Base-by-base conservation (phyloP, 331 rosid species). In the Telfairia occidentalis region DNA sequence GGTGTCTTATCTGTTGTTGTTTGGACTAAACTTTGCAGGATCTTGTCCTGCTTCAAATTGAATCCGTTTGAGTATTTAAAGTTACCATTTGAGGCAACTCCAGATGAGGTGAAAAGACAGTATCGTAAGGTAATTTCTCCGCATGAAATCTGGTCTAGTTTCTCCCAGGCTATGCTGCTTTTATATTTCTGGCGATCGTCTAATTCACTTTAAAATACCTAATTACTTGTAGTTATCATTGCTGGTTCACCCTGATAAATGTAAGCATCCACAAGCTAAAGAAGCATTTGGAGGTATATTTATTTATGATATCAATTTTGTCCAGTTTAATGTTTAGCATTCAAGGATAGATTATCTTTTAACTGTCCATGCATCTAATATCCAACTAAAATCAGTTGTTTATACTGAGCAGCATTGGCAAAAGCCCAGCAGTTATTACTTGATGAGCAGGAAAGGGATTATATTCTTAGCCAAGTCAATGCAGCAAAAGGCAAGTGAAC, bases 231-330 rank as follows among this genome's bases (percentile, higher is more conserved):
- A 91, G 97, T 58, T 95, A 81, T 91, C 97, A 8, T 85, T 91
- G 89, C 80, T 95, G 89, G 98, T 95, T 82, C 98, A 91, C 61
- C 98, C 98, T 81, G 97, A 95, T 83, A 95, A 95, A 83, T 95
- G 98, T 87, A 95, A 90, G 91, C 96, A 95, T 83, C 97, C 93
- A 69, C 92, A 91, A 73, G 89, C 97, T 70, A 95, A 95, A 87
- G 98, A 95, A 83, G 98, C 98, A 76, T 95, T 91, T 86, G 92
- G 80, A 91, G 98, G 97, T 95, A 83, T 34, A 35, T 76, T 55
- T 58, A 85, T 5, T 75, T 75, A 34, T 38, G 70, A 7, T 78
- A 57, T 78, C 80, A 67, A 23, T 48, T 80, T 82, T 54, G 49
- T 60, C 26, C 30, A 3, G 29, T 72, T 49, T 16, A 72, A 23